A percentile compares a stretch with the other conserved stretches of the same genome.
phyloP scores from a whole-genome alignment of 805 yeast genomes.

The Candida sanyiensis region DNA sequence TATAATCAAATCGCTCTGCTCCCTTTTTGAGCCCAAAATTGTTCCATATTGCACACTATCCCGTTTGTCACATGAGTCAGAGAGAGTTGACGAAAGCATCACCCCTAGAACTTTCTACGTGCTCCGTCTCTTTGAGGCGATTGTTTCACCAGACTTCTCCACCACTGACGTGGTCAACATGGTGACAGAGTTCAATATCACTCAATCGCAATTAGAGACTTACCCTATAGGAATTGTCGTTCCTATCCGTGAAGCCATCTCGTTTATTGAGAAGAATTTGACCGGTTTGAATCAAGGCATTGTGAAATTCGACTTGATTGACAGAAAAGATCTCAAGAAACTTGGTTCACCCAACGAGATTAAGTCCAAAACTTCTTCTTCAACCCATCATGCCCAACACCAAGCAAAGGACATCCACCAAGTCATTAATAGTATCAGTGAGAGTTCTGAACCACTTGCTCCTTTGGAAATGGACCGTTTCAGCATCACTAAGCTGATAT shows the following conservation, averaged over 20 bases:
- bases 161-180: constrained; percentile 52
- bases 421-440: constrained; percentile 33
- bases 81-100: constrained; percentile 49
- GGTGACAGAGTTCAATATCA: constrained; percentile 53
- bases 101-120: constrained; percentile 64
- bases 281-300: constrained; percentile 37
- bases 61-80: constrained; percentile 57
- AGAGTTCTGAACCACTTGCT: constrained; percentile 45
- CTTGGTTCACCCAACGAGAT: not conserved
- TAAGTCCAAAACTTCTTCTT: not conserved
- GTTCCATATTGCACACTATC: constrained; percentile 60
- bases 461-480: constrained; percentile 65
- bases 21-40: constrained; percentile 40
- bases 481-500: constrained; percentile 63
- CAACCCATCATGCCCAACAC: constrained; percentile 5
- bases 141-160: constrained; percentile 48
- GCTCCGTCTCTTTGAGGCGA: constrained; percentile 54
- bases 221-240: constrained; percentile 68
- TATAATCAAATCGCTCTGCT: constrained; percentile 47
- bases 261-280: constrained; percentile 49
- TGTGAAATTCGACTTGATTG: constrained; percentile 51
- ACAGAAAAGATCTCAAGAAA: constrained; percentile 56
- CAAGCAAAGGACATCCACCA: constrained; percentile 38
- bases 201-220: constrained; percentile 49
- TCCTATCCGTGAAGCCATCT: constrained; percentile 59